A percentile compares a stretch with the other conserved stretches of the same genome.
Evolutionary conservation across 202 grass and related monocot genomes (phyloP).

Genomic region (Setaria italica): DNA sequence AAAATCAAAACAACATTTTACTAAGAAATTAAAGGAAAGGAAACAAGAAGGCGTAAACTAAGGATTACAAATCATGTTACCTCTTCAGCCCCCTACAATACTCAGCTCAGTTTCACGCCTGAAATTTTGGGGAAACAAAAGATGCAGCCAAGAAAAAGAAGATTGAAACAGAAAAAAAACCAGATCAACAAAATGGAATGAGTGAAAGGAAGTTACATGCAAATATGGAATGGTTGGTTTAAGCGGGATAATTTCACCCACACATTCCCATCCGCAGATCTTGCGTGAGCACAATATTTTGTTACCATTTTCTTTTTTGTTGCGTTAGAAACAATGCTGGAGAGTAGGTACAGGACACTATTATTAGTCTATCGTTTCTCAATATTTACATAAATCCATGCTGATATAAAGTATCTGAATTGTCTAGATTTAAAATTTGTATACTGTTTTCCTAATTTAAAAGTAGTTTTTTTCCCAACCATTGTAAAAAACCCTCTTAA

Average conservation of each 20-base stretch:
- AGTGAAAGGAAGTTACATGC: slow-evolving; percentile 31
- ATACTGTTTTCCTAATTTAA: not conserved
- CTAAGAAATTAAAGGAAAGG: not conserved
- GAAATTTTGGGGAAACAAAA: not conserved
- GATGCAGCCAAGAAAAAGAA: not conserved
- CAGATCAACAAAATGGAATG: slow-evolving; percentile 13
- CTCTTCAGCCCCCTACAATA: not conserved
- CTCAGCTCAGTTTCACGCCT: not conserved
- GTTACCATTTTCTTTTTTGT: not conserved
- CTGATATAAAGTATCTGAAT: not conserved
- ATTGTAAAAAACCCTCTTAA: too few species aligned
- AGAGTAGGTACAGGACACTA: slow-evolving; percentile 27
- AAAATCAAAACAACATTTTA: not conserved
- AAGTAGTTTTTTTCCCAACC: too few species aligned
- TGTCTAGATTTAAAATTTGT: not conserved
- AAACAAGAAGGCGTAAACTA: not conserved
- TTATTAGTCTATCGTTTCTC: slow-evolving; percentile 32
- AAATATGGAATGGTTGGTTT: slow-evolving; percentile 29
- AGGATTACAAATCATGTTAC: slow-evolving; percentile 26
- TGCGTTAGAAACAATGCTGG: slow-evolving; percentile 12
- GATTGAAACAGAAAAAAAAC: not conserved
- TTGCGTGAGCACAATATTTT: slow-evolving; percentile 38
- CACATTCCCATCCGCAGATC: slow-evolving; percentile 44
- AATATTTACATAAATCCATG: slow-evolving; percentile 12
- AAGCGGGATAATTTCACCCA: slow-evolving; percentile 34